Evolutionary conservation across 768 basidiomycete genomes (phyloP), one percentile per base, ranked within the genome.

Genomic region (Tephrocybe sp.): DNA sequence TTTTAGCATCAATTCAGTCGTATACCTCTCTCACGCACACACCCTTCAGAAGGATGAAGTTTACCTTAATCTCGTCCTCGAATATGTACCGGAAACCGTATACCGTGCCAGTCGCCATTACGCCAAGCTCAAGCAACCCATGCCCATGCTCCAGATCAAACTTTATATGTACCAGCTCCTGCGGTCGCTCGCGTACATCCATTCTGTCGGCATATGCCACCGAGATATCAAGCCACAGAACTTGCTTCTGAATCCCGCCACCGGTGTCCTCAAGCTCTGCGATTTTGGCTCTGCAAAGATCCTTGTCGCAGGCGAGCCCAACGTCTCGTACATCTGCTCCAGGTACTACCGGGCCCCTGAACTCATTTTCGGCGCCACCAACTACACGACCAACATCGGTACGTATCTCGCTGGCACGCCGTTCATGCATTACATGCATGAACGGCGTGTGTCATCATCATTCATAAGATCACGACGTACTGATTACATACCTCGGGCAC

Each of bases 181-280:
- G 58, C 93, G 97, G 55, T 99, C 97, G 14, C 80, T 99, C 54
- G 94, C 96, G 58, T 98, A 99, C 80, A 99, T 99, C 69, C 97
- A 99, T 68, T 98, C 94, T 17, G 92, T 98, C 60, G 97, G 97
- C 64, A 99, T 98, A 63, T 99, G 97, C 70, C 97, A 99, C 74
- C 90, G 97, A 65, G 97, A 99, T 70, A 99, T 99, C 82, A 99
- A 99, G 74, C 97, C 97, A 9, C 97, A 99, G 83, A 99, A 99
- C 71, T 75, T 99, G 48, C 83, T 99, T 45, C 82, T 99, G 61
- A 98, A 99, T 73, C 97, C 96, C 5, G 88, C 93, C 15, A 95
- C 96, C 1, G 97, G 97, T 44, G 84, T 99, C 25, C 83, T 99
- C 59, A 99, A 98, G 75, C 79, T 99, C 26, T 98, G 97, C 72